phyloP scores from a whole-genome alignment of 352 stramenopile species.

The Globisporangium recalcitrans region DNA sequence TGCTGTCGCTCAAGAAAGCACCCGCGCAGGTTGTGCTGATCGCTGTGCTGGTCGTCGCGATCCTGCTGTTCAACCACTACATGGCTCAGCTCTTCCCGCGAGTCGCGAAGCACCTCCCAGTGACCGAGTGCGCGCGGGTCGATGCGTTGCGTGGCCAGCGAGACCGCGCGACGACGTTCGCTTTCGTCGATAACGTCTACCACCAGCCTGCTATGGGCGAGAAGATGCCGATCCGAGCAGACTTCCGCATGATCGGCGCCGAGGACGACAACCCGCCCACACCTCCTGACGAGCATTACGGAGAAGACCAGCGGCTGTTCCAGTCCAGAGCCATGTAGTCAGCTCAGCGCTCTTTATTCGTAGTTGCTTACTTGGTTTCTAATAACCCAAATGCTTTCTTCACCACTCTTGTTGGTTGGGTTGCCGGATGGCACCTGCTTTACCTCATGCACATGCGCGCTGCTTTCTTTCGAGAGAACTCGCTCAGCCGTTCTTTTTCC shows the following conservation, averaged over 20 bases:
- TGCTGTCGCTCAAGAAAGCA: slow-evolving; percentile 76
- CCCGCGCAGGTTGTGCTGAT: slow-evolving; percentile 18
- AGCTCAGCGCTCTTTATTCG: neutral
- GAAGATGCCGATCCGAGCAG: slow-evolving; percentile 34
- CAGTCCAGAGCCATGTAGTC: slow-evolving; percentile 11
- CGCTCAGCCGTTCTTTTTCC: slow-evolving; percentile 34
- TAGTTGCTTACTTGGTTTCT: neutral
- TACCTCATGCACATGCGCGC: slow-evolving; percentile 7
- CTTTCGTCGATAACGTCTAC: slow-evolving; percentile 71
- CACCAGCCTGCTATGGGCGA: slow-evolving; percentile 66
- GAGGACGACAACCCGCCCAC: slow-evolving; percentile 24
- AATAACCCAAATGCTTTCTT: neutral
- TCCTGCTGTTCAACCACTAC: slow-evolving; percentile 65
- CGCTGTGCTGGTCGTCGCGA: slow-evolving; percentile 26
- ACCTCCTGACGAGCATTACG: slow-evolving; percentile 29
- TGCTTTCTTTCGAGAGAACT: slow-evolving; percentile 30
- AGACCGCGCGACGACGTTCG: slow-evolving; percentile 31
- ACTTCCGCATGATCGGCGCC: slow-evolving; percentile 56
- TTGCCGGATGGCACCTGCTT: neutral
- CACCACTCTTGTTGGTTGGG: neutral
- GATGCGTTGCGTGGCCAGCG: slow-evolving; percentile 35
- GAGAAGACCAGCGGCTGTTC: slow-evolving; percentile 50
- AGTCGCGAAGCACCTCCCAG: slow-evolving; percentile 52
- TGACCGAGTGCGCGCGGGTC: slow-evolving; percentile 52
- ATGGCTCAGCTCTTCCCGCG: slow-evolving; percentile 47